phyloP scores from a whole-genome alignment of 2,329 filamentous ascomycete genomes.

The Alternaria brassicicola region DNA sequence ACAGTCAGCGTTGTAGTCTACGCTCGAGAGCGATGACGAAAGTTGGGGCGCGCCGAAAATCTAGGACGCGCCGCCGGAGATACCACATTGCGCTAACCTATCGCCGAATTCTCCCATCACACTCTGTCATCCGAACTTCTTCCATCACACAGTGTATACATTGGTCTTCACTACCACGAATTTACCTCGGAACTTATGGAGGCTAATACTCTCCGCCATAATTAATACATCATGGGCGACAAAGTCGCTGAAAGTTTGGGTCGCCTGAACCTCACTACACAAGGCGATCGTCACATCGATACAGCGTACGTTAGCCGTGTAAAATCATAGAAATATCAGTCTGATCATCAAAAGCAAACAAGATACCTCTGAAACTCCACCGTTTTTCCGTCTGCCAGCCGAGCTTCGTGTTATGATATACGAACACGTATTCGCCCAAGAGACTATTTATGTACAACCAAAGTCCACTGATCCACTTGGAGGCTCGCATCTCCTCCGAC shows the following conservation, averaged over 20 bases:
- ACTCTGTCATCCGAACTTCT: neutral
- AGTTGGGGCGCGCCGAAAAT: slow-evolving; percentile 15
- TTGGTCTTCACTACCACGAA: neutral
- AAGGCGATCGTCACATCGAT: neutral
- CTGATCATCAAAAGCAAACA: neutral
- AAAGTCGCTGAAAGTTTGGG: neutral
- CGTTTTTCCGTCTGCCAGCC: slow-evolving; percentile 1
- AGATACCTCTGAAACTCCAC: neutral
- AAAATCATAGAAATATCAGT: neutral
- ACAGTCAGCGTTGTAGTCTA: neutral
- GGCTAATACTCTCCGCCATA: neutral
- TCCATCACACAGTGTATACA: neutral
- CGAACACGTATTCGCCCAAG: slow-evolving; percentile 6
- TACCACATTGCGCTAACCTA: slow-evolving; percentile 3
- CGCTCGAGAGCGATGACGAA: slow-evolving; percentile 5
- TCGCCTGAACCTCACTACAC: neutral
- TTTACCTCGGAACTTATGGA: neutral
- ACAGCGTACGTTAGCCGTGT: neutral
- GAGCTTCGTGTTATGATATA: slow-evolving; percentile 14
- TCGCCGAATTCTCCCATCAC: slow-evolving; percentile 5
- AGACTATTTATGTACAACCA: slow-evolving; percentile 2
- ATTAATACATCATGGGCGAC: neutral
- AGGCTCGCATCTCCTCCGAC: neutral
- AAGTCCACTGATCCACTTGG: slow-evolving; percentile 4
- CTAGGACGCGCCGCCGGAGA: slow-evolving; percentile 12